Evolutionary conservation across 2,329 filamentous ascomycete genomes (phyloP).

Genomic region (Amesomyces nigricolor): DNA sequence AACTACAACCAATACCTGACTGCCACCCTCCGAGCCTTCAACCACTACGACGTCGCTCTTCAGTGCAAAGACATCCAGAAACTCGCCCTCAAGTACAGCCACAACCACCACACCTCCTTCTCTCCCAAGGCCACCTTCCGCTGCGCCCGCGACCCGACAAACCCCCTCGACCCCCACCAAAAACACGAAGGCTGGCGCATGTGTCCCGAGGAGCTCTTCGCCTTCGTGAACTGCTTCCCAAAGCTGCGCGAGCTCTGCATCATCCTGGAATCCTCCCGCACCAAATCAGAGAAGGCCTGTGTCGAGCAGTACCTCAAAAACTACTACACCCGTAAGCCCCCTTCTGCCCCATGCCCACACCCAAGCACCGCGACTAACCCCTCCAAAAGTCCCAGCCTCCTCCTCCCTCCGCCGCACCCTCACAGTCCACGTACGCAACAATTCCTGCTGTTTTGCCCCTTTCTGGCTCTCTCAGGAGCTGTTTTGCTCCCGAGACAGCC

Average conservation of each 20-base stretch:
- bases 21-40: neutral
- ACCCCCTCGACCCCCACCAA: neutral
- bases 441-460: no score
- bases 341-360: neutral
- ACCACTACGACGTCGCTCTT: neutral
- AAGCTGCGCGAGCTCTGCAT: constrained; percentile 30
- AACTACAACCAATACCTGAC: constrained; percentile 3
- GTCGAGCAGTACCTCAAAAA: constrained; percentile 2
- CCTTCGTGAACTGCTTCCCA: constrained; percentile 27
- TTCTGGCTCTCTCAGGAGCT: no score
- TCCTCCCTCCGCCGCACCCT: neutral
- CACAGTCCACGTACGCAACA: neutral
- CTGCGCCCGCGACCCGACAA: neutral
- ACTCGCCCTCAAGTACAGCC: neutral
- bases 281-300: neutral
- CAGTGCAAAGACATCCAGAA: neutral
- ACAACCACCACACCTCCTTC: neutral
- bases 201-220: constrained; percentile 22
- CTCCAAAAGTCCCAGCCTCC: neutral
- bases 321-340: constrained; percentile 9
- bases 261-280: constrained; percentile 16
- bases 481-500: no score
- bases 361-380: neutral
- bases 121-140: neutral
- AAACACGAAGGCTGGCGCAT: constrained; percentile 1